Percentiles rank a stretch among this genome's conserved stretches.
Conservation (phyloP, 108 stramenopile species). For the Cyclostephanos invisitatus region DNA sequence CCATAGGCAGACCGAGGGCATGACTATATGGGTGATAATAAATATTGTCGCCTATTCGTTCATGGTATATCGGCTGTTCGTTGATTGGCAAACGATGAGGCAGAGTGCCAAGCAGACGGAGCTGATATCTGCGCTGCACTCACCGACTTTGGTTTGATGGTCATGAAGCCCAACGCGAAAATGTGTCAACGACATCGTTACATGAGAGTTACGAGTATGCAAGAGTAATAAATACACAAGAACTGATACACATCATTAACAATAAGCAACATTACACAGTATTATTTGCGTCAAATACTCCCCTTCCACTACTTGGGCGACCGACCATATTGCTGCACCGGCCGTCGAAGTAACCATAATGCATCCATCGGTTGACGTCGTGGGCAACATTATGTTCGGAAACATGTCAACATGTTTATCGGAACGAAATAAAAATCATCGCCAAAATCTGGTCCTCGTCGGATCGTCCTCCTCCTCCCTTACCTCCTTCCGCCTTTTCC, state of each 20-base stretch:
- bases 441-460: slow-evolving; percentile 26
- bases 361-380: too few species aligned
- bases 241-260: too few species aligned
- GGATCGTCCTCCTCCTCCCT: slow-evolving; percentile 22
- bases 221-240: too few species aligned
- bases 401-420: too few species aligned
- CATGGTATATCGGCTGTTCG: slow-evolving; percentile 19
- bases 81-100: neutral
- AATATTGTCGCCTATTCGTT: slow-evolving; percentile 15
- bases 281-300: too few species aligned
- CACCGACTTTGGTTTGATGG: neutral
- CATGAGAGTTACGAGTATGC: too few species aligned
- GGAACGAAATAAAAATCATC: slow-evolving; percentile 15
- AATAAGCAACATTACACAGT: too few species aligned
- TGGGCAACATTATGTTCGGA: too few species aligned
- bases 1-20: slow-evolving; percentile 13
- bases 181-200: neutral
- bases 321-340: too few species aligned
- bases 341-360: too few species aligned
- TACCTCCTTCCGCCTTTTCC: slow-evolving; percentile 36
- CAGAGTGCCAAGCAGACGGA: slow-evolving; percentile 1
- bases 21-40: slow-evolving; percentile 15
- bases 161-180: neutral
- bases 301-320: too few species aligned
- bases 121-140: neutral